Evolutionary conservation across 1,284 basidiomycete species (phyloP), one percentile per base, ranked within the genome.

Genomic region (Fistulinella staudtii): DNA sequence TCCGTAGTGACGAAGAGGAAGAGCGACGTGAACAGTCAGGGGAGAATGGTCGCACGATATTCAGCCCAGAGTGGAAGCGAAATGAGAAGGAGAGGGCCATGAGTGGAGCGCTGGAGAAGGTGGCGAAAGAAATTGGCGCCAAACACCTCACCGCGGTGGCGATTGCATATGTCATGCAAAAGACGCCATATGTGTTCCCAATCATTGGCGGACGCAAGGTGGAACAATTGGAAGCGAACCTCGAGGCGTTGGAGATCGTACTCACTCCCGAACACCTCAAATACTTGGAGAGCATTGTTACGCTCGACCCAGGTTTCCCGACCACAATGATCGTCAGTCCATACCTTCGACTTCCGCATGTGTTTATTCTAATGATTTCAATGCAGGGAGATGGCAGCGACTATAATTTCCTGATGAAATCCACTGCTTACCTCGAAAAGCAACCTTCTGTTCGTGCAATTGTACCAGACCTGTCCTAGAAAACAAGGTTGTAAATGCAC

Each of bases 131-230:
- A 41, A 38, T 59, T 11, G 57, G 54, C 8, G 41, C 57, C 0
- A 49, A 47, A 15, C 54, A 57, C 9, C 17, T 64, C 33, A 59
- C 57, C 3, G 57, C 36, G 45, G 59, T 69, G 66, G 8, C 72
- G 62, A 73, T 77, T 38, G 73, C 75, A 11, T 77, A 76, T 46
- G 50, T 75, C 8, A 64, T 76, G 68, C 68, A 72, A 36, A 77
- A 76, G 50, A 54, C 67, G 0, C 67, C 73, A 0, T 72, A 70
- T 48, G 73, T 76, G 13, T 77, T 77, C 58, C 73, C 73, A 0
- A 65, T 76, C 38, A 54, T 77, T 22, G 77, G 78, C 0, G 73
- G 74, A 0, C 68, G 75, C 45, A 79, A 78, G 49, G 57, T 74
- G 28, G 72, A 76, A 50, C 75, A 79, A 13, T 30, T 79, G 0